Percentiles rank a stretch among this genome's conserved stretches.
phyloP scores from a whole-genome alignment of 768 basidiomycete species.

The Auricularia auricula-judae region DNA sequence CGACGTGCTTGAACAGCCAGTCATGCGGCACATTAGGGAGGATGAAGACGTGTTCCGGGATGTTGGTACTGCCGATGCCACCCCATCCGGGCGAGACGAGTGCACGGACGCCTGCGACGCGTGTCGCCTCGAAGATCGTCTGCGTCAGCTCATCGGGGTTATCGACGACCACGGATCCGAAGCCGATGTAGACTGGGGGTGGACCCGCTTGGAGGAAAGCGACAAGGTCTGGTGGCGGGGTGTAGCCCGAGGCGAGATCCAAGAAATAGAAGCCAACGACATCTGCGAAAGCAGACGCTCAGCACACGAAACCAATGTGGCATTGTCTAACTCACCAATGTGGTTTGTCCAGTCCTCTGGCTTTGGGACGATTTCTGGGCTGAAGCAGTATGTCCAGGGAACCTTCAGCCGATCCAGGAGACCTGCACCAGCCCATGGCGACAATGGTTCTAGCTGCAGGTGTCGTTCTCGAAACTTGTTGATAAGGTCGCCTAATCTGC shows the following conservation, averaged over 20 bases:
- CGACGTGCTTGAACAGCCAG: slow-evolving; percentile 49
- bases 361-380: slow-evolving; percentile 44
- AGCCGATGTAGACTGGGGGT: slow-evolving; percentile 52
- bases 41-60: slow-evolving; percentile 48
- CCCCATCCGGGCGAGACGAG: slow-evolving; percentile 61
- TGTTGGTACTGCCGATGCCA: slow-evolving; percentile 39
- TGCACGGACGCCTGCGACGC: slow-evolving; percentile 43
- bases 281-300: not conserved
- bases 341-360: slow-evolving; percentile 53
- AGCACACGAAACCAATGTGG: not conserved
- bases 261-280: slow-evolving; percentile 40
- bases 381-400: slow-evolving; percentile 58
- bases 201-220: slow-evolving; percentile 38
- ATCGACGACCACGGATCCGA: slow-evolving; percentile 51
- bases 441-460: slow-evolving; percentile 38
- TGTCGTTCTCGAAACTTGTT: slow-evolving; percentile 42
- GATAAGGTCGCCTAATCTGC: slow-evolving; percentile 47
- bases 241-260: slow-evolving; percentile 36
- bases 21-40: slow-evolving; percentile 58
- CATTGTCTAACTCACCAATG: slow-evolving; percentile 30
- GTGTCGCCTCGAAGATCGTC: slow-evolving; percentile 47
- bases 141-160: slow-evolving; percentile 44
- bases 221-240: slow-evolving; percentile 34
- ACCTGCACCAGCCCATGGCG: slow-evolving; percentile 37
- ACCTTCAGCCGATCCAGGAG: slow-evolving; percentile 42